Percentiles rank a stretch among this genome's conserved stretches.
phyloP scores from a whole-genome alignment of 2,329 filamentous ascomycete species.

The Monilinia polystroma region DNA sequence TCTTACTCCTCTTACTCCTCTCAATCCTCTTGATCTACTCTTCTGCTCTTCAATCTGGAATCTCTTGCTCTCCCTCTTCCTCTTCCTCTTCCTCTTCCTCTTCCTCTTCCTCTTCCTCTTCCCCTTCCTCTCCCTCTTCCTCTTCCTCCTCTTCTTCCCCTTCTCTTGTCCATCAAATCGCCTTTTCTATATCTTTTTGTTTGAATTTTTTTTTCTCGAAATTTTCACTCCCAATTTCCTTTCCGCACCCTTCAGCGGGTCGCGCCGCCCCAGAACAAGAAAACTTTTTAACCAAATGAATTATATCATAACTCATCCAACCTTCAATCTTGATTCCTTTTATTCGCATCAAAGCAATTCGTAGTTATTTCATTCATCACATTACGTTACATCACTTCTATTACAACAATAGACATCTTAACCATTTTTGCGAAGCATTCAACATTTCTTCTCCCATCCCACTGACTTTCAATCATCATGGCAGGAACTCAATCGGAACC shows the following conservation, averaged over 20 bases:
- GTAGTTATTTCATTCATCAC: conserved; percentile 19
- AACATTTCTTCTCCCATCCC: conserved; percentile 22
- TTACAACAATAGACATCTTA: background rate
- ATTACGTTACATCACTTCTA: background rate
- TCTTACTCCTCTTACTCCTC: too few species aligned
- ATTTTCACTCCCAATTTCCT: conserved; percentile 1
- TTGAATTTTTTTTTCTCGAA: background rate
- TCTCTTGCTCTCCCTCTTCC: too few species aligned
- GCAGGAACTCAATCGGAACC: conserved; percentile 92
- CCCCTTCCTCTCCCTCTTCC: too few species aligned
- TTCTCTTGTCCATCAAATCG: too few species aligned
- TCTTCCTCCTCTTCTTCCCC: background rate
- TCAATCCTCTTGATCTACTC: too few species aligned
- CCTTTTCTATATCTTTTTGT: too few species aligned
- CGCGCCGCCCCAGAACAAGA: conserved; percentile 12
- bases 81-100: background rate
- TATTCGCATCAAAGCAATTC: background rate
- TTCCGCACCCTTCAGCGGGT: conserved; percentile 8
- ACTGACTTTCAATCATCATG: conserved; percentile 37
- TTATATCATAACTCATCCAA: background rate
- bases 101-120: background rate
- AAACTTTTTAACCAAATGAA: conserved; percentile 9
- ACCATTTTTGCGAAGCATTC: background rate
- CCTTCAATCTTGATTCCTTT: background rate
- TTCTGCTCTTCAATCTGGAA: too few species aligned